A percentile compares a stretch with the other conserved stretches of the same genome.
phyloP scores from a whole-genome alignment of 2,329 filamentous ascomycete species.

The Cyphellophora europaea region DNA sequence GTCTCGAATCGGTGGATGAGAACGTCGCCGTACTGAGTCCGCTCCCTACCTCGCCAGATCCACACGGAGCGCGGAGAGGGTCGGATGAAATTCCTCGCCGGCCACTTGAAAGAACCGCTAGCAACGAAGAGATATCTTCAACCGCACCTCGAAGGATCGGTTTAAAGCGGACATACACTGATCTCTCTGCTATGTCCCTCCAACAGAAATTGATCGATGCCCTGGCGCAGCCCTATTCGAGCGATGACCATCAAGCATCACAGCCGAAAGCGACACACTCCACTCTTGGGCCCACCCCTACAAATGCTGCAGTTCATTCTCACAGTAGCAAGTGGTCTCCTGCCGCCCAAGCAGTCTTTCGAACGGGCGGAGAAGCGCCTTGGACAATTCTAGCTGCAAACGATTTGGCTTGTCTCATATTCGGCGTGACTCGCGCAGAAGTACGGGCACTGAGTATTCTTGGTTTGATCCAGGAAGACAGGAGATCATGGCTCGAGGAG shows the following conservation, averaged over 20 bases:
- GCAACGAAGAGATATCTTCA: conserved; percentile 2
- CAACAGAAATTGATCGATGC: conserved; percentile 80
- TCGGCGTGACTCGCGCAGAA: conserved; percentile 95
- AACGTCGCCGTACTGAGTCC: conserved; percentile 16
- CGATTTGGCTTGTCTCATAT: conserved; percentile 92
- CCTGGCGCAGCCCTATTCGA: conserved; percentile 69
- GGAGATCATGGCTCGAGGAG: conserved; percentile 78
- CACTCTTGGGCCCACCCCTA: conserved; percentile 2
- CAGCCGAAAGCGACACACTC: conserved; percentile 24
- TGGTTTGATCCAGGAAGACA: conserved; percentile 85
- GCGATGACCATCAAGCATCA: conserved; percentile 34
- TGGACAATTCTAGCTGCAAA: conserved; percentile 97
- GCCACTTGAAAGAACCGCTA: neutral
- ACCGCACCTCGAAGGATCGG: conserved; percentile 50
- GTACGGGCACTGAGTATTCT: conserved; percentile 90
- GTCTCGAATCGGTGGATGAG: conserved; percentile 34
- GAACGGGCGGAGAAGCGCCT: conserved; percentile 79
- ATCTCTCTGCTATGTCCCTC: conserved; percentile 63
- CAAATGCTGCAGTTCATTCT: conserved; percentile 51
- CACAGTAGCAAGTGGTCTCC: conserved; percentile 86
- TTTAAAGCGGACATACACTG: conserved; percentile 81
- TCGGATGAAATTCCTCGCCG: too few species aligned
- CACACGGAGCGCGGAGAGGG: too few species aligned
- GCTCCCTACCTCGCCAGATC: conserved; percentile 1
- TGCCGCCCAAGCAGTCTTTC: conserved; percentile 92